Percentiles rank a stretch among this genome's conserved stretches.
These are phyloP conservation scores for Phytopythium cucurbitacearum DNA, from an alignment of 352 stramenopile genomes.

Conservation along the genomic window DNA sequence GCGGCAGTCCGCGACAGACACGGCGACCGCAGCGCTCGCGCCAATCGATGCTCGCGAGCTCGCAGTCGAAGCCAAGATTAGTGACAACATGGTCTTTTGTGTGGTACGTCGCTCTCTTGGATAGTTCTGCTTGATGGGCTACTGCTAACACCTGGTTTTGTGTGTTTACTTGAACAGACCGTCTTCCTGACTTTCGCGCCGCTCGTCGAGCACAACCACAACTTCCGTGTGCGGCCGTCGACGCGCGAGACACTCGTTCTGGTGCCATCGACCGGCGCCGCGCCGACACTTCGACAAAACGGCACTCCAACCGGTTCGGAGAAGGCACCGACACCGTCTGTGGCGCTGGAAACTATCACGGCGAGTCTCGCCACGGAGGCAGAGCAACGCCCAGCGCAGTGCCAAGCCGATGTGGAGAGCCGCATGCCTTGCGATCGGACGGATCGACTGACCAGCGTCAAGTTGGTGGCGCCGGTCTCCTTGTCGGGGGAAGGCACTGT, in stretches of 20 bases:
- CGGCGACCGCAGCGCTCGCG: not conserved
- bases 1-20: slow-evolving; percentile 5
- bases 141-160: not conserved
- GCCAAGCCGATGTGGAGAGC: too few relatives aligned
- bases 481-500: too few relatives aligned
- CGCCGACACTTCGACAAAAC: not conserved
- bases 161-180: slow-evolving; percentile 5
- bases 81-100: slow-evolving; percentile 35
- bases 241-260: not conserved
- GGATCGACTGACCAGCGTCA: too few relatives aligned
- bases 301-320: not conserved
- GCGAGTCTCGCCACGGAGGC: too few relatives aligned
- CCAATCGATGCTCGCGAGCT: slow-evolving; percentile 10
- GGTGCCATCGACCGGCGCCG: not conserved
- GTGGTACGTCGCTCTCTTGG: slow-evolving; percentile 14
- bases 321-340: not conserved
- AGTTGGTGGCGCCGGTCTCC: too few relatives aligned
- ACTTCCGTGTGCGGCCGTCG: not conserved
- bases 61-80: slow-evolving; percentile 23
- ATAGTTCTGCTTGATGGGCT: too few relatives aligned
- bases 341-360: too few relatives aligned
- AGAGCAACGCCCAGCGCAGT: too few relatives aligned
- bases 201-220: slow-evolving; percentile 9
- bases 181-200: slow-evolving; percentile 10
- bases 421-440: too few relatives aligned